Base-by-base conservation (phyloP, 2,329 filamentous ascomycete species). In the Cladophialophora chaetospira region DNA sequence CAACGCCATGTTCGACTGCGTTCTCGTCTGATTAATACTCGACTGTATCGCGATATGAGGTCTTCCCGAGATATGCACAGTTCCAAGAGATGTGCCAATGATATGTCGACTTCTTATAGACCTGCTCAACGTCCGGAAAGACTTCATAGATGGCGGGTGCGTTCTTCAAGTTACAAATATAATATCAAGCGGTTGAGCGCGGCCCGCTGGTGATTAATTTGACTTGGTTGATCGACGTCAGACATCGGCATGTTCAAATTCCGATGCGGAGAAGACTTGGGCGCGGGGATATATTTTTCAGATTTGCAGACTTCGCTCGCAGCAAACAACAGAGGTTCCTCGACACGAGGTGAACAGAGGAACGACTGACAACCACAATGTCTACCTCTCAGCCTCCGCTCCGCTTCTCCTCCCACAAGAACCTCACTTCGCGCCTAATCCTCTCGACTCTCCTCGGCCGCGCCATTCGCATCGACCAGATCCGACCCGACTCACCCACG, bases 401-500 rank as follows among this genome's bases (percentile, higher is more conserved):
- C 56, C 85, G 86, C 65, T 92, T 99, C 72, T 93, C 89, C 48
- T 87, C 89, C 67, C 91, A 96, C 72, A 86, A 88, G 67, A 85
- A 88, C 65, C 87, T 99, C 60, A 81, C 89, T 31, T 86, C 91
- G 66, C 89, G 94, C 51, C 86, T 99, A 42, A 84, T 96, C 42
- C 86, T 99, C 53, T 86, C 94, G 17, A 97, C 94, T 2, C 84
- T 99, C 60, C 96, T 92, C 61, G 94, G 94, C 65, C 85, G 88
- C 33, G 86, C 94, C 2, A 78, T 97, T 54, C 91, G 93, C 75
- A 93, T 99, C 71, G 94, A 93, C 51, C 88, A 94, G 74, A 97
- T 99, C 76, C 90, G 94, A 68, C 86, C 89, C 63, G 85, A 88
- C 13, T 96, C 91, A 38, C 87, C 88, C 44, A 92, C 90, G 36